Evolutionary conservation across 805 yeast species (phyloP).

Genomic region (Myxozyma lipomycoides): DNA sequence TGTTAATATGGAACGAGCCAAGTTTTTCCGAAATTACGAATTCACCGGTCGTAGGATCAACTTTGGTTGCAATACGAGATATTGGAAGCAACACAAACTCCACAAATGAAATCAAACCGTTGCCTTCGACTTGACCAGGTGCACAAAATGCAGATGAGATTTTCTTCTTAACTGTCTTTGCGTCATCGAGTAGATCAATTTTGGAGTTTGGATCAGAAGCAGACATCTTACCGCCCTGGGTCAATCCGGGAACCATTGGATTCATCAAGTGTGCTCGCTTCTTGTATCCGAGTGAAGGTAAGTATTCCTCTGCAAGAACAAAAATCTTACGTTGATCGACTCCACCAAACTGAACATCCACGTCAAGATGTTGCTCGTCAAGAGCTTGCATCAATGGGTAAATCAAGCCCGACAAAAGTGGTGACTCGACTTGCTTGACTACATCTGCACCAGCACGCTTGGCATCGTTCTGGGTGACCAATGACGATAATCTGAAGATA

Average conservation of each 20-base stretch:
- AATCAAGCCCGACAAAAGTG: conserved; percentile 85
- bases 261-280: conserved; percentile 98
- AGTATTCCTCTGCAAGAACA: conserved; percentile 92
- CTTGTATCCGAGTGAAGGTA: conserved; percentile 82
- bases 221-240: conserved; percentile 96
- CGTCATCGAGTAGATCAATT: conserved; percentile 87
- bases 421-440: conserved; percentile 94
- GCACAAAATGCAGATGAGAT: conserved; percentile 90
- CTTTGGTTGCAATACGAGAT: conserved; percentile 51
- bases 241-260: conserved; percentile 96
- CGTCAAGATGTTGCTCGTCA: conserved; percentile 85
- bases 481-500: conserved; percentile 76
- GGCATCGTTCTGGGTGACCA: conserved; percentile 90
- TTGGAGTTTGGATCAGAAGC: conserved; percentile 98
- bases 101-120: conserved; percentile 83
- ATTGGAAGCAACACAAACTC: conserved; percentile 84
- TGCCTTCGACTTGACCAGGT: conserved; percentile 87
- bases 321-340: conserved; percentile 98
- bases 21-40: conserved; percentile 42
- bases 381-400: conserved; percentile 99
- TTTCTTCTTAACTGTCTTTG: conserved; percentile 84
- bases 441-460: conserved; percentile 99
- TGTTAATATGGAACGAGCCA: conserved; percentile 60
- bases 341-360: conserved; percentile 97
- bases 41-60: conserved; percentile 30